A percentile compares a stretch with the other conserved stretches of the same genome.
Evolutionary conservation across 257 asterid species (phyloP).

Genomic region (Solanum appendiculatum): DNA sequence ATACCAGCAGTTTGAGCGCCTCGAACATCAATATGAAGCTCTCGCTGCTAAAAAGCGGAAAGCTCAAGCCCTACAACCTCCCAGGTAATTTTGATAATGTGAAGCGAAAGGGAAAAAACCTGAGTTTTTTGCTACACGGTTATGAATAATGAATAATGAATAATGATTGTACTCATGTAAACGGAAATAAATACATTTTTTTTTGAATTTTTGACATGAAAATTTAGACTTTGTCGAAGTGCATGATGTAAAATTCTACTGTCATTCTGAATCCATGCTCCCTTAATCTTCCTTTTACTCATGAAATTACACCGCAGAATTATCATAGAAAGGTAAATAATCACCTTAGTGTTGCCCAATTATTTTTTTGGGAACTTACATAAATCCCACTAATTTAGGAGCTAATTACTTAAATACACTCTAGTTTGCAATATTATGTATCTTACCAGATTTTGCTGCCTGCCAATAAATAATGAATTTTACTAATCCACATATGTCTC

Average conservation of each 20-base stretch:
- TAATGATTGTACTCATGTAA: not conserved
- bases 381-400: not conserved
- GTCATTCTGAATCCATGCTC: not conserved
- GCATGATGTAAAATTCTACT: not conserved
- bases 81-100: slow-evolving; percentile 1
- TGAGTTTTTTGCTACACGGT: not conserved
- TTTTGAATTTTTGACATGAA: not conserved
- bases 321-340: not conserved
- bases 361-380: not conserved
- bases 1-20: slow-evolving; percentile 61
- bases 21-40: slow-evolving; percentile 46
- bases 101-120: not conserved
- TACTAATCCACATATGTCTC: too few relatives aligned
- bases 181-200: not conserved
- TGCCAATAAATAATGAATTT: too few relatives aligned
- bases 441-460: too few relatives aligned
- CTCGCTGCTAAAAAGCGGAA: slow-evolving; percentile 63
- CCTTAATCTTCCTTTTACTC: not conserved
- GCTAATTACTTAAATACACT: not conserved
- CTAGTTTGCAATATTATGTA: not conserved
- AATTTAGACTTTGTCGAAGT: not conserved
- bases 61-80: slow-evolving; percentile 22
- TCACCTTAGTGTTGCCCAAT: not conserved
- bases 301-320: not conserved
- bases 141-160: not conserved